These are phyloP conservation scores for Cercospora janseana DNA, from an alignment of 2,329 filamentous ascomycete species.

Conservation along the genomic window DNA sequence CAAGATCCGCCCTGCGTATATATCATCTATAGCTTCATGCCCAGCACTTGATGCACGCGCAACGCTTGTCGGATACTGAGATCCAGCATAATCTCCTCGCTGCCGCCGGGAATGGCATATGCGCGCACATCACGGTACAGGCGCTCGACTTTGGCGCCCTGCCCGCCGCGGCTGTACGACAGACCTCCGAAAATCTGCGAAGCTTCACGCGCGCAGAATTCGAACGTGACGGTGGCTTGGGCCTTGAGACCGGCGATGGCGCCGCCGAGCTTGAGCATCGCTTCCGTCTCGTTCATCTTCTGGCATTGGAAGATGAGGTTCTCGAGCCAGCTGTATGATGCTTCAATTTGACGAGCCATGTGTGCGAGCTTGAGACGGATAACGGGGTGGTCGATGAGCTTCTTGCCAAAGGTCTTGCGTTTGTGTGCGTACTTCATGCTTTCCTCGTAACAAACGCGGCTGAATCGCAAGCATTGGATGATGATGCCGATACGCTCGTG, in stretches of 20 bases:
- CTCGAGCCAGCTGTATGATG: conserved; percentile 95
- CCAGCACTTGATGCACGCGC: conserved; percentile 83
- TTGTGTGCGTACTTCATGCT: conserved; percentile 96
- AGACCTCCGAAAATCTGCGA: conserved; percentile 96
- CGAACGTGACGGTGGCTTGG: conserved; percentile 88
- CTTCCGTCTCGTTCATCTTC: conserved; percentile 90
- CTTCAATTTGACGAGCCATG: conserved; percentile 97
- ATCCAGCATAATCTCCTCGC: conserved; percentile 98
- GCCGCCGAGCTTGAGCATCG: conserved; percentile 92
- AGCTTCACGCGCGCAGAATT: conserved; percentile 95
- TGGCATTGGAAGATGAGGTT: conserved; percentile 90
- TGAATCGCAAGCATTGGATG: conserved; percentile 94
- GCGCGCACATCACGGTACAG: conserved; percentile 93
- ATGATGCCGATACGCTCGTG: conserved; percentile 98
- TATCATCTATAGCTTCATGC: conserved; percentile 91
- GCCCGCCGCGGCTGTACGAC: conserved; percentile 86
- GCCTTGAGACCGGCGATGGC: conserved; percentile 93
- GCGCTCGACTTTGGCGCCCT: conserved; percentile 92
- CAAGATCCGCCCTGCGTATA: background rate
- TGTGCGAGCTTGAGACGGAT: conserved; percentile 87
- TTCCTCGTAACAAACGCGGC: conserved; percentile 95
- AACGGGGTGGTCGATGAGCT: conserved; percentile 87
- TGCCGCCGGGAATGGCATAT: conserved; percentile 90
- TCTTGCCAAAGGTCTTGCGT: conserved; percentile 93
- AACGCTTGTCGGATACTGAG: conserved; percentile 88